Evolutionary conservation across 805 yeast genomes (phyloP).

Genomic region (Myxozyma vanderwaltii): DNA sequence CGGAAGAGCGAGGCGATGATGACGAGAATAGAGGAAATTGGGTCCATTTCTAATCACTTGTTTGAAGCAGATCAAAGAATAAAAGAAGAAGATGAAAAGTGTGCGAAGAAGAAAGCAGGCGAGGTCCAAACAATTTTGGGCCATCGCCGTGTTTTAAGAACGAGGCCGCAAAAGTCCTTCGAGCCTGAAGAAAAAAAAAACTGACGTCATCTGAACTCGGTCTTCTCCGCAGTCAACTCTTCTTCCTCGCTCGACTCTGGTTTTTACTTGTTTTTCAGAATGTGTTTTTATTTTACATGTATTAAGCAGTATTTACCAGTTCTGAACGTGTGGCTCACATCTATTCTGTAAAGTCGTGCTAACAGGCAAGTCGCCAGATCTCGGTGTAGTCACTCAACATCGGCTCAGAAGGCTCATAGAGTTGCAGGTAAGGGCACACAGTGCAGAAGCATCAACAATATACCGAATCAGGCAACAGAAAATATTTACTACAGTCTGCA

Average conservation of each 20-base stretch:
- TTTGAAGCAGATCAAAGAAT: not conserved
- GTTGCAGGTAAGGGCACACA: not conserved
- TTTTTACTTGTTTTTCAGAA: not conserved
- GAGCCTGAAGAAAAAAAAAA: not conserved
- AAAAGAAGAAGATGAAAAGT: not conserved
- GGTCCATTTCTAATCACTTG: slow-evolving; percentile 18
- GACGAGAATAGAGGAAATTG: slow-evolving; percentile 27
- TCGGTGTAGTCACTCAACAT: not conserved
- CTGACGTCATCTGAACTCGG: not conserved
- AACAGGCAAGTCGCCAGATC: no score
- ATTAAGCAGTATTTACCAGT: no score
- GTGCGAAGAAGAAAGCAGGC: not conserved
- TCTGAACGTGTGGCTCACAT: no score
- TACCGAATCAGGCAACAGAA: not conserved
- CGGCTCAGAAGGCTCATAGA: not conserved
- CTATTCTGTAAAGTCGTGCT: no score
- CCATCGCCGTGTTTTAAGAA: no score
- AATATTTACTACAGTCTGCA: no score
- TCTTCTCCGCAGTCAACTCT: not conserved
- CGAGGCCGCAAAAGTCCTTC: no score
- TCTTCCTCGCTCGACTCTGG: not conserved
- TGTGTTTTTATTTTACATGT: not conserved
- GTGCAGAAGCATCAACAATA: not conserved
- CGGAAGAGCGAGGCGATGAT: slow-evolving; percentile 28
- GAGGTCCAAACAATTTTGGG: no score